Conservation (phyloP, 2,329 filamentous ascomycete genomes). For the Sordariomycetes sp. region DNA sequence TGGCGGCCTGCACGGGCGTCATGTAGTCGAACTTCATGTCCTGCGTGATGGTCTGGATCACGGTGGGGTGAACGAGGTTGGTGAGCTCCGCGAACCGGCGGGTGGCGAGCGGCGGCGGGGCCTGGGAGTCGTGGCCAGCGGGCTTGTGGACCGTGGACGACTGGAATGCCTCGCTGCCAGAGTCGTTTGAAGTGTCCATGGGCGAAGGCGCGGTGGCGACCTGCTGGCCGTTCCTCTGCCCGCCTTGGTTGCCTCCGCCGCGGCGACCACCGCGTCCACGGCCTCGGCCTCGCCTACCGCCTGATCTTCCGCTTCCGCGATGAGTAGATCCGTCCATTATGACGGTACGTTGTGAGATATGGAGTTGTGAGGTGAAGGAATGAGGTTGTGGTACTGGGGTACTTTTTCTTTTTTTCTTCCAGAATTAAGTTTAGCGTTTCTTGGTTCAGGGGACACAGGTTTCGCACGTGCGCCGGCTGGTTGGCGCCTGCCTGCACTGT, state of each 20-base stretch:
- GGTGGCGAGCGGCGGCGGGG: slow-evolving; percentile 24
- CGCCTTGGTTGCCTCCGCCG: not conserved
- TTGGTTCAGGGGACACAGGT: not conserved
- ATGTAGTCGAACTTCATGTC: slow-evolving; percentile 37
- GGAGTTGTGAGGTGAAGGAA: not conserved
- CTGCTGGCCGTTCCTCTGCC: not conserved
- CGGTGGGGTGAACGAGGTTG: slow-evolving; percentile 27
- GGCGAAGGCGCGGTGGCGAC: not conserved
- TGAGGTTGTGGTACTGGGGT: not conserved
- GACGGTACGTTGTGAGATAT: not conserved
- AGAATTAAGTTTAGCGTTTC: not conserved
- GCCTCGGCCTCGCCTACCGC: not conserved
- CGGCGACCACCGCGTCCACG: not conserved
- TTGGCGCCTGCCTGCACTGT: too few relatives aligned
- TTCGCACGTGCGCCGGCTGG: too few relatives aligned
- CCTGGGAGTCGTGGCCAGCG: slow-evolving; percentile 16
- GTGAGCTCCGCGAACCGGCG: slow-evolving; percentile 32
- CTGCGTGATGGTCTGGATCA: slow-evolving; percentile 32
- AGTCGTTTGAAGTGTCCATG: not conserved
- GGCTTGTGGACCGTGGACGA: not conserved
- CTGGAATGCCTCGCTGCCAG: not conserved
- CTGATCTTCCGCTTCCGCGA: not conserved
- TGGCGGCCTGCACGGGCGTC: slow-evolving; percentile 41
- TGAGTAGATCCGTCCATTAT: not conserved
- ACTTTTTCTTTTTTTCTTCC: not conserved